A percentile compares a stretch with the other conserved stretches of the same genome.
These are phyloP conservation scores for Gamsiella multidivaricata DNA, from an alignment of 192 early-diverging fungal genomes.

Conservation along the genomic window DNA sequence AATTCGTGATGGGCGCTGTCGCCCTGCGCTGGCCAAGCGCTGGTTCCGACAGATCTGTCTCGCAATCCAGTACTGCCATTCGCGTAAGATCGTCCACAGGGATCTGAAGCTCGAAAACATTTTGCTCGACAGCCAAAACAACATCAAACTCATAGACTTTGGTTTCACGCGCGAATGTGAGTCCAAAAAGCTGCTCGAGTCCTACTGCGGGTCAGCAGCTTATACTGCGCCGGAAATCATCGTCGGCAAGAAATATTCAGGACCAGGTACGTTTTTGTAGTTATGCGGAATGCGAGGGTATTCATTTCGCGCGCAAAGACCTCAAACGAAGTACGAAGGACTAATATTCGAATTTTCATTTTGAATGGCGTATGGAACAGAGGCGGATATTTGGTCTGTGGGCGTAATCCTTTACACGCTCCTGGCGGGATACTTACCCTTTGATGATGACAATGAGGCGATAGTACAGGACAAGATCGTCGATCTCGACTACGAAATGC, in stretches of 20 bases:
- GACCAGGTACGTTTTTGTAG: constrained; percentile 68
- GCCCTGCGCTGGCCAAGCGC: constrained; percentile 55
- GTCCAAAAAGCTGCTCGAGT: constrained; percentile 68
- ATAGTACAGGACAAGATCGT: constrained; percentile 77
- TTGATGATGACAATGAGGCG: constrained; percentile 83
- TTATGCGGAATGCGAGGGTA: neutral
- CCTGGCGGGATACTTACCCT: constrained; percentile 82
- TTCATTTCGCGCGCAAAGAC: no score
- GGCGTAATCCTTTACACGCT: constrained; percentile 94
- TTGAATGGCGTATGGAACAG: constrained; percentile 46
- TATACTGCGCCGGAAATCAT: constrained; percentile 89
- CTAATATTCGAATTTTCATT: constrained; percentile 21
- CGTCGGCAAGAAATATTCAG: constrained; percentile 78
- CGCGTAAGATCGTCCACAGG: constrained; percentile 66
- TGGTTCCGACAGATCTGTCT: constrained; percentile 63
- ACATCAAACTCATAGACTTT: constrained; percentile 74
- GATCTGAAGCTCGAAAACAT: constrained; percentile 75
- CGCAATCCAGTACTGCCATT: constrained; percentile 65
- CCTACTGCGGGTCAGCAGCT: constrained; percentile 72
- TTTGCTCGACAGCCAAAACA: constrained; percentile 64
- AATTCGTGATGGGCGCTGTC: constrained; percentile 52
- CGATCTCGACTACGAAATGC: constrained; percentile 78
- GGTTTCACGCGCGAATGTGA: constrained; percentile 72
- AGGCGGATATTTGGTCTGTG: constrained; percentile 95
- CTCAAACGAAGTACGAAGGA: no score